These are phyloP conservation scores for Penicillium sp. DNA, from an alignment of 2,329 filamentous ascomycete species.

Conservation along the genomic window DNA sequence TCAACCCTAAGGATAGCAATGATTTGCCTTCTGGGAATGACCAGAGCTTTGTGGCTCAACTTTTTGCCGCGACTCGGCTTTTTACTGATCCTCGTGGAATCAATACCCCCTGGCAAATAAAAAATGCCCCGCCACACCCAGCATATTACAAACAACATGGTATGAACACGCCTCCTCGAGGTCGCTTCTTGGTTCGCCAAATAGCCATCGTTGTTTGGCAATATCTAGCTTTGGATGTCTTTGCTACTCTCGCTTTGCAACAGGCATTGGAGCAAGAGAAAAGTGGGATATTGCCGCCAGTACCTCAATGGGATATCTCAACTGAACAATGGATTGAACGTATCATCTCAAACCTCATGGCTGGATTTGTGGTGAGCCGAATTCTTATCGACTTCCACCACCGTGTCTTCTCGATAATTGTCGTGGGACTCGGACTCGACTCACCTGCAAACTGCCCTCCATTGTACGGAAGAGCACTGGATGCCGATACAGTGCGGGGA, in stretches of 20 bases:
- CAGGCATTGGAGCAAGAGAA: constrained; percentile 1
- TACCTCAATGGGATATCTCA: constrained; percentile 7
- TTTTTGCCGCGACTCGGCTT: neutral
- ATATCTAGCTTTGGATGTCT: constrained; percentile 11
- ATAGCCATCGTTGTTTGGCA: constrained; percentile 16
- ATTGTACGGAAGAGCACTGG: constrained; percentile 18
- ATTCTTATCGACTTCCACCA: constrained; percentile 17
- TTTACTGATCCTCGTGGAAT: constrained; percentile 16
- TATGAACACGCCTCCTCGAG: constrained; percentile 3
- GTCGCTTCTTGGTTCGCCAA: constrained; percentile 17
- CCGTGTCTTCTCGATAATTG: constrained; percentile 14
- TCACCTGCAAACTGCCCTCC: constrained; percentile 18
- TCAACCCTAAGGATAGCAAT: constrained; percentile 4
- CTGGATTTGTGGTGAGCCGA: constrained; percentile 11
- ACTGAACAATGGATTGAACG: constrained; percentile 15
- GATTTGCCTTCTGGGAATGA: neutral
- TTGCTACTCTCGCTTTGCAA: neutral
- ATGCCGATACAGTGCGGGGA: constrained; percentile 20
- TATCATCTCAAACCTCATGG: constrained; percentile 6
- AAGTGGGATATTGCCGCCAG: neutral
- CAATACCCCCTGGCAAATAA: constrained; percentile 18
- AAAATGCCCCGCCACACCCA: constrained; percentile 15
- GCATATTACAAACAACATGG: constrained; percentile 3
- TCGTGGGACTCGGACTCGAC: constrained; percentile 9
- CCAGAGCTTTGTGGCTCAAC: neutral